phyloP scores from a whole-genome alignment of 495 filamentous ascomycete genomes.

The Lichenothelia convexa region DNA sequence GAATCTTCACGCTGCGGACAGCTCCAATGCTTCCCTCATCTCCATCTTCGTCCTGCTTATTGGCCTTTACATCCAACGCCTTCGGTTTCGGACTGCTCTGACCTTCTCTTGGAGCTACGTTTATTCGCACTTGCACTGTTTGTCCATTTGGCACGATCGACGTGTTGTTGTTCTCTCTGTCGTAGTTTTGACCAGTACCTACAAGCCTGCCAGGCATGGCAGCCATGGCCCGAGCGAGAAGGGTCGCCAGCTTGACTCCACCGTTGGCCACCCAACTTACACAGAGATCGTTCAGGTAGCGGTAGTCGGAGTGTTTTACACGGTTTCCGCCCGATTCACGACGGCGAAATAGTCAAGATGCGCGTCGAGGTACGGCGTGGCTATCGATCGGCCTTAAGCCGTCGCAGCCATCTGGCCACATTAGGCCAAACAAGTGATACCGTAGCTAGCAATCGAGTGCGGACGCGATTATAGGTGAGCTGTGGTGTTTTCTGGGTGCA shows the following conservation, averaged over 20 bases:
- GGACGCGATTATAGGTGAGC: too few species aligned
- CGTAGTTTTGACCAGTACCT: conserved; percentile 5
- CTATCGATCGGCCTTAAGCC: too few species aligned
- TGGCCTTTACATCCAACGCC: conserved; percentile 21
- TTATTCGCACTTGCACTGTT: conserved; percentile 22
- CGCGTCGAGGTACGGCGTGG: too few species aligned
- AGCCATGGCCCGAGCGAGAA: conserved; percentile 18
- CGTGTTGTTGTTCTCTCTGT: conserved; percentile 27
- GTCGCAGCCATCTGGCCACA: too few species aligned
- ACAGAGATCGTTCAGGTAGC: too few species aligned
- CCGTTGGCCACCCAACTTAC: conserved; percentile 18
- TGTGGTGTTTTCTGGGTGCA: too few species aligned
- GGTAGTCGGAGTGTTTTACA: too few species aligned
- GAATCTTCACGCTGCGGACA: conserved; percentile 57
- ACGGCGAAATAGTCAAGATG: too few species aligned
- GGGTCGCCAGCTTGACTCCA: conserved; percentile 16
- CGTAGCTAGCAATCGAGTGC: too few species aligned
- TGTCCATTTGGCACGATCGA: conserved; percentile 21
- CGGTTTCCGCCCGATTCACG: too few species aligned
- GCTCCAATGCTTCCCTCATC: conserved; percentile 35
- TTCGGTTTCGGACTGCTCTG: conserved; percentile 26
- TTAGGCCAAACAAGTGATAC: too few species aligned
- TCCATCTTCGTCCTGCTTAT: conserved; percentile 22
- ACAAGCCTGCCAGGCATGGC: conserved; percentile 16
- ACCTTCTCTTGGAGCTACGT: conserved; percentile 14